These are phyloP conservation scores for Edaphochlamys debaryana DNA, from an alignment of 139 green algal genomes.

Conservation along the genomic window DNA sequence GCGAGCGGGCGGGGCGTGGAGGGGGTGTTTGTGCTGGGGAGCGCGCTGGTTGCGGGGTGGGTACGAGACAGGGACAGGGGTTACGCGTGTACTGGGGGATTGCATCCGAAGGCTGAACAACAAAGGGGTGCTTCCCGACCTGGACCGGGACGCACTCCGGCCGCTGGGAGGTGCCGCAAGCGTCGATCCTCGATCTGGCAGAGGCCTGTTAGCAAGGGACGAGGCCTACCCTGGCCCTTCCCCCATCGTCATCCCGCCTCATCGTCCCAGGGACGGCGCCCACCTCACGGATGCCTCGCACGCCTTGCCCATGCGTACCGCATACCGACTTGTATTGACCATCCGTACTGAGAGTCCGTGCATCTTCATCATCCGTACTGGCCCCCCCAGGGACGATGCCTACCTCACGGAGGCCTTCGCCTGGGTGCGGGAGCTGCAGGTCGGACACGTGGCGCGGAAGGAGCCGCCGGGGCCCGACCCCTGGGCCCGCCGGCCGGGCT, in stretches of 20 bases:
- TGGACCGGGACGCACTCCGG: no score
- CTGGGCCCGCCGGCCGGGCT: slow-evolving; percentile 12
- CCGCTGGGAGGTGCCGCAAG: no score
- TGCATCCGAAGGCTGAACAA: no score
- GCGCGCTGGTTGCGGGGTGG: background rate
- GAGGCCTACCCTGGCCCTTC: no score
- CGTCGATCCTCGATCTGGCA: no score
- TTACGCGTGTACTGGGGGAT: background rate
- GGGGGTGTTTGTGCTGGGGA: background rate
- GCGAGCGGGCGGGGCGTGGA: background rate
- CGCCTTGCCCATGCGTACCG: background rate
- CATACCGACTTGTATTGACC: background rate
- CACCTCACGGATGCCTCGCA: no score
- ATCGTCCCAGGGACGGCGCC: no score
- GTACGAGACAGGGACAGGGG: background rate
- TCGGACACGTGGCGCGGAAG: background rate
- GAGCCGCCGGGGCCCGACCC: slow-evolving; percentile 17
- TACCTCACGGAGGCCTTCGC: background rate
- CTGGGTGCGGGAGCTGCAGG: slow-evolving; percentile 13
- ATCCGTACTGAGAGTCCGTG: background rate
- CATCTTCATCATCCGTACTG: background rate
- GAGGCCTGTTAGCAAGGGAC: no score
- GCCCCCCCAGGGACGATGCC: slow-evolving; percentile 12
- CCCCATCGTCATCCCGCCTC: no score
- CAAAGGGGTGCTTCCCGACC: no score